A percentile compares a stretch with the other conserved stretches of the same genome.
Evolutionary conservation across 1,139 yeast species (phyloP).

Genomic region (Spathaspora jeffriesii): DNA sequence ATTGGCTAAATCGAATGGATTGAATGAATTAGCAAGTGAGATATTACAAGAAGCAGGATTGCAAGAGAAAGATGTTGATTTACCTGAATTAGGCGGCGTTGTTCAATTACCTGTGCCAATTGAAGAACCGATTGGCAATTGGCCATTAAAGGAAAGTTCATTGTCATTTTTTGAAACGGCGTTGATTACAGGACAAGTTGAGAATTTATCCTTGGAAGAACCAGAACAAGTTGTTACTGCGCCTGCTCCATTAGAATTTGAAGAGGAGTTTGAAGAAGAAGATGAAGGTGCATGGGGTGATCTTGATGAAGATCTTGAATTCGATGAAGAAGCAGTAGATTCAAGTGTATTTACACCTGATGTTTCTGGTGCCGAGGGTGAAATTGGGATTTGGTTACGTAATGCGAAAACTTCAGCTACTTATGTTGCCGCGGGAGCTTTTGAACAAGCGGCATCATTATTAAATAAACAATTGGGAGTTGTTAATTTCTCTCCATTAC

Average conservation of each 20-base stretch:
- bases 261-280: constrained; percentile 45
- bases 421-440: constrained; percentile 94
- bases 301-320: constrained; percentile 50
- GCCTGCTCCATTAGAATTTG: constrained; percentile 34
- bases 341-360: constrained; percentile 13
- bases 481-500: constrained; percentile 83
- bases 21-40: constrained; percentile 69
- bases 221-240: constrained; percentile 6
- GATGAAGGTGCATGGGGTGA: constrained; percentile 57
- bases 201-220: constrained; percentile 56
- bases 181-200: constrained; percentile 70
- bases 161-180: constrained; percentile 87
- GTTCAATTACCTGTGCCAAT: constrained; percentile 47
- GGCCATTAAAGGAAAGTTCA: constrained; percentile 82
- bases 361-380: constrained; percentile 43
- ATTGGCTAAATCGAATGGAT: constrained; percentile 85
- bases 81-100: constrained; percentile 56
- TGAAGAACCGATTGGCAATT: constrained; percentile 52
- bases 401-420: constrained; percentile 92
- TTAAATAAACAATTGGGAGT: constrained; percentile 89
- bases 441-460: constrained; percentile 93
- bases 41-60: constrained; percentile 73
- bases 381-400: constrained; percentile 80
- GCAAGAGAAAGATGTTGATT: constrained; percentile 61
- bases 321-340: constrained; percentile 33